Conservation (phyloP, 2,329 filamentous ascomycete species). For the Dactylellina leptospora region DNA sequence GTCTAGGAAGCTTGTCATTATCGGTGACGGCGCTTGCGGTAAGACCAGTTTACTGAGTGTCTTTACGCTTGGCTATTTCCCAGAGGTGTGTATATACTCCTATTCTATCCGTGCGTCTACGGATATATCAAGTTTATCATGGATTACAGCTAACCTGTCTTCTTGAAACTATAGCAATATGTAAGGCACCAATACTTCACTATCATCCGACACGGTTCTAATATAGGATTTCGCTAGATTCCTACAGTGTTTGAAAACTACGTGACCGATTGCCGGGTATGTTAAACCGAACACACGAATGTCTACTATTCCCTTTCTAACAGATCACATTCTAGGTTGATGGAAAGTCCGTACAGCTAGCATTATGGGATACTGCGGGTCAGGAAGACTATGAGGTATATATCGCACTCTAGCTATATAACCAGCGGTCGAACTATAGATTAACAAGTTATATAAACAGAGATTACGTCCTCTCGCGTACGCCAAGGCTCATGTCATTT, state of each 20-base stretch:
- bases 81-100: slow-evolving; percentile 75
- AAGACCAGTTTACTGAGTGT: slow-evolving; percentile 98
- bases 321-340: slow-evolving; percentile 64
- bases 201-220: slow-evolving; percentile 40
- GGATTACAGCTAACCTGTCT: background rate
- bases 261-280: slow-evolving; percentile 94
- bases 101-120: slow-evolving; percentile 28
- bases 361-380: slow-evolving; percentile 98
- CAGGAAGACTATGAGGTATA: slow-evolving; percentile 90
- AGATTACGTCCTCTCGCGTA: slow-evolving; percentile 92
- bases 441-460: slow-evolving; percentile 52
- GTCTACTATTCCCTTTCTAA: background rate
- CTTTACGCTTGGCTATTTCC: slow-evolving; percentile 97
- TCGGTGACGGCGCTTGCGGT: slow-evolving; percentile 95
- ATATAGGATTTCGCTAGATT: slow-evolving; percentile 67
- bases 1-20: slow-evolving; percentile 90
- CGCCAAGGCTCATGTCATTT: slow-evolving; percentile 94
- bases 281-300: slow-evolving; percentile 1
- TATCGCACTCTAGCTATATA: background rate
- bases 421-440: background rate
- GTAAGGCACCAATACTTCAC: slow-evolving; percentile 18
- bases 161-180: slow-evolving; percentile 32
- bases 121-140: slow-evolving; percentile 53
- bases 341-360: slow-evolving; percentile 97
- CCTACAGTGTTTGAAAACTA: slow-evolving; percentile 99